These are phyloP conservation scores for Asclepias syriaca DNA, from an alignment of 257 asterid genomes.

Conservation along the genomic window DNA sequence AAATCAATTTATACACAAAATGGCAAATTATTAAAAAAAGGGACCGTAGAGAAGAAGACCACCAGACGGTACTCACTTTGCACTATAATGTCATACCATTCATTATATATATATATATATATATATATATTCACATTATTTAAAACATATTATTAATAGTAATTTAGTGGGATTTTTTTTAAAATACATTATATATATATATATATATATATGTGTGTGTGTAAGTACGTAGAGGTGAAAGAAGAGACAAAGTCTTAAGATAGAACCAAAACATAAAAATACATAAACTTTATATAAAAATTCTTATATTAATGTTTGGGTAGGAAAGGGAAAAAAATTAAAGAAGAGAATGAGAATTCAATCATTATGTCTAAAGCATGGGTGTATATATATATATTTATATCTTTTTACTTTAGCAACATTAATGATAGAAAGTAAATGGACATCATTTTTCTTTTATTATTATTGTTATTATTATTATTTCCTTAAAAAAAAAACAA, in stretches of 20 bases:
- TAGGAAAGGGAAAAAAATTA: background rate
- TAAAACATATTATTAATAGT: too few species aligned
- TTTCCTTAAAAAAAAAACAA: too few species aligned
- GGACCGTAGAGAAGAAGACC: background rate
- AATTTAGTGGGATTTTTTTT: too few species aligned
- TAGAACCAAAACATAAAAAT: background rate
- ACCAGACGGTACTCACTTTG: conserved; percentile 7
- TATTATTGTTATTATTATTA: too few species aligned
- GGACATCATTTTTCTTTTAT: conserved; percentile 16
- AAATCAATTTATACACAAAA: background rate
- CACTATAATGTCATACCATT: background rate
- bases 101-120: too few species aligned
- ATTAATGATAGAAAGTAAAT: conserved; percentile 30
- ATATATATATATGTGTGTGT: too few species aligned
- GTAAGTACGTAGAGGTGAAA: too few species aligned
- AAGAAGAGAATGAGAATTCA: background rate
- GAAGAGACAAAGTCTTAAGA: background rate
- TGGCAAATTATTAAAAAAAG: background rate
- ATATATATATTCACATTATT: too few species aligned
- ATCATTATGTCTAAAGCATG: background rate
- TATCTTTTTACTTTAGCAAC: background rate
- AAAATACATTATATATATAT: too few species aligned
- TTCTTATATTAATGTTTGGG: background rate
- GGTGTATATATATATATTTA: background rate
- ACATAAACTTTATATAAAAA: background rate